Conservation (phyloP, 768 basidiomycete species). For the Agrocybe praecox region DNA sequence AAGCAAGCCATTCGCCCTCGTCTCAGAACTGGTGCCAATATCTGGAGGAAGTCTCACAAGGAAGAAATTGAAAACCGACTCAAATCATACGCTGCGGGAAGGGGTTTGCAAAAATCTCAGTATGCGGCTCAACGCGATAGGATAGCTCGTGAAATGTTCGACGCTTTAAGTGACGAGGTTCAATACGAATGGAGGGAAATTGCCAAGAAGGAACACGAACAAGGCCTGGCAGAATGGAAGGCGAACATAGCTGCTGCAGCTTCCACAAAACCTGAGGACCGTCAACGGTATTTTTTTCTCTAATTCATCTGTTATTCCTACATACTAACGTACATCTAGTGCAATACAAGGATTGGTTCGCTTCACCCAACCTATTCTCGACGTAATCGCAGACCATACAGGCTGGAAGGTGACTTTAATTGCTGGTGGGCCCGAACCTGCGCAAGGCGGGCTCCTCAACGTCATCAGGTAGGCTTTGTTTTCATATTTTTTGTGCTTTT, state of each 20-base stretch:
- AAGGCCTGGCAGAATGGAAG: slow-evolving; percentile 3
- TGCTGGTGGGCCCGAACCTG: too few relatives aligned
- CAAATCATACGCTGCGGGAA: neutral
- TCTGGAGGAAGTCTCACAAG: slow-evolving; percentile 3
- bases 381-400: too few relatives aligned
- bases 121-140: neutral
- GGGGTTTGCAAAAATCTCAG: neutral
- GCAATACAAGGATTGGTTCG: neutral
- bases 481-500: too few relatives aligned
- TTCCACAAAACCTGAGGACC: slow-evolving; percentile 5
- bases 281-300: slow-evolving; percentile 11
- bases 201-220: slow-evolving; percentile 5
- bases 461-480: too few relatives aligned
- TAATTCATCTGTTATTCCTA: neutral
- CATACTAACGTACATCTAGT: neutral
- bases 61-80: neutral
- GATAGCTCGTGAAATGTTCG: slow-evolving; percentile 1
- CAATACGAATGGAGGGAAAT: neutral
- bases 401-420: too few relatives aligned
- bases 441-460: too few relatives aligned
- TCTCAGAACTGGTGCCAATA: neutral
- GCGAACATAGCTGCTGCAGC: neutral
- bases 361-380: slow-evolving; percentile 4
- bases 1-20: neutral
- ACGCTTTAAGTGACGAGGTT: neutral